Evolutionary conservation across 345 rosid species (phyloP).

Genomic region (Lagerstroemia speciosa): DNA sequence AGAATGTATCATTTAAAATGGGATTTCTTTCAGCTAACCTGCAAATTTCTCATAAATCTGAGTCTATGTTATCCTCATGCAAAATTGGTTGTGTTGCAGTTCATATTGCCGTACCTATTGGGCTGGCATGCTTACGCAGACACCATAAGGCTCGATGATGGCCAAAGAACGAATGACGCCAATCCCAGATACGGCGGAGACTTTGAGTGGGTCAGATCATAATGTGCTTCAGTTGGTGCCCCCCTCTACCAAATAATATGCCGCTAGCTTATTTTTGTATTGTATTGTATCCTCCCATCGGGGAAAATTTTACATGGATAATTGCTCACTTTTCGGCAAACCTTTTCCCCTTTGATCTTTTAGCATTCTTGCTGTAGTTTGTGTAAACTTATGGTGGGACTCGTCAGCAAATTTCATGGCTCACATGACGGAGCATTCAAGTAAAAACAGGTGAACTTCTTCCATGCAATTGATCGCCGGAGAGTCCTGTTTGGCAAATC

Average conservation of each 20-base stretch:
- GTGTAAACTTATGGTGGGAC: no score
- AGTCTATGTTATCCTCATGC: background rate
- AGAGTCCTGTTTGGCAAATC: no score
- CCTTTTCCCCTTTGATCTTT: no score
- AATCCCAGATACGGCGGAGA: conserved; percentile 62
- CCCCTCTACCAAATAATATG: no score
- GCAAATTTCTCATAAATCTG: background rate
- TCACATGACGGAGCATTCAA: no score
- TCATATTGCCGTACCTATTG: conserved; percentile 61
- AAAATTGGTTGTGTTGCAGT: conserved; percentile 34
- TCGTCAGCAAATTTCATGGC: no score
- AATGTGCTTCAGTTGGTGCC: background rate
- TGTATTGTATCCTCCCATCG: background rate
- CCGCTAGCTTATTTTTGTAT: background rate
- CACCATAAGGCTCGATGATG: conserved; percentile 46
- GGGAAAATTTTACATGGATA: background rate
- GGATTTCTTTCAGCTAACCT: background rate
- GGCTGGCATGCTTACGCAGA: conserved; percentile 77
- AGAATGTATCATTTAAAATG: background rate
- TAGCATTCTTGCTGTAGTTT: no score
- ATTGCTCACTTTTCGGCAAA: no score
- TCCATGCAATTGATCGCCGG: no score
- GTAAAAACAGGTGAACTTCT: no score
- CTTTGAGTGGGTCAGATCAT: conserved; percentile 67
- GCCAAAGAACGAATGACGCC: conserved; percentile 30